Evolutionary conservation across 495 filamentous ascomycete species (phyloP), one percentile per base, ranked within the genome.

Genomic region (Xylaria sp.): DNA sequence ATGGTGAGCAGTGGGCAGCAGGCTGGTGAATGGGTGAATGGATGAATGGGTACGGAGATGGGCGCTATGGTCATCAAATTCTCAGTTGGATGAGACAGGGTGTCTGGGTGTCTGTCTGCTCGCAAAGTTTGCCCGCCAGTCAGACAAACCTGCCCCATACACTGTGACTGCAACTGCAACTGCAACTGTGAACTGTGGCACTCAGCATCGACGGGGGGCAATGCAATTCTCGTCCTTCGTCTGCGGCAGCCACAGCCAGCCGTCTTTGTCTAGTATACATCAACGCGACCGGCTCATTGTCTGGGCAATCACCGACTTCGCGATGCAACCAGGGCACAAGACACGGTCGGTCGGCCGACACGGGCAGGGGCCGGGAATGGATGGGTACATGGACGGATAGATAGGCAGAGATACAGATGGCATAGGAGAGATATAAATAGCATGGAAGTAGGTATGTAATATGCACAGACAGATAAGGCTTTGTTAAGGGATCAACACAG

Each of bases 1-100:
- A 72, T 82, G 83, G 70, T 74, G 75, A 29, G 19, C 50, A 21
- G 73, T 68, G 66, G 31, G 29, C 50, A 21, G 35, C 31, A n/a
- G 35, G 40, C 40, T 62, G 59, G 59, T 4, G 29, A 43, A 7
- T 24, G n/a, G 58, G 14, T n/a, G n/a, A n/a, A n/a, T n/a, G n/a
- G n/a, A n/a, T n/a, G n/a, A n/a, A n/a, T n/a, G 11, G 15, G 37
- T 35, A 67, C 24, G 58, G 58, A 74, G 58, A 68, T 68, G 53
- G 63, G 66, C 62, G 67, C 69, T 68, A 58, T 53, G 69, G 61
- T 48, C 58, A 62, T 46, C 33, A 48, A 53, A 65, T 55, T 64
- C 48, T 59, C 48, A 66, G 52, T 48, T 57, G 59, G 40, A 66
- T 66, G 50, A 71, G 59, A 71, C 61, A 71, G 52, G 69, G 61